Percentiles rank a stretch among this genome's conserved stretches.
phyloP scores from a whole-genome alignment of 176 grass and related monocot genomes.

The Phoenix roebelenii region DNA sequence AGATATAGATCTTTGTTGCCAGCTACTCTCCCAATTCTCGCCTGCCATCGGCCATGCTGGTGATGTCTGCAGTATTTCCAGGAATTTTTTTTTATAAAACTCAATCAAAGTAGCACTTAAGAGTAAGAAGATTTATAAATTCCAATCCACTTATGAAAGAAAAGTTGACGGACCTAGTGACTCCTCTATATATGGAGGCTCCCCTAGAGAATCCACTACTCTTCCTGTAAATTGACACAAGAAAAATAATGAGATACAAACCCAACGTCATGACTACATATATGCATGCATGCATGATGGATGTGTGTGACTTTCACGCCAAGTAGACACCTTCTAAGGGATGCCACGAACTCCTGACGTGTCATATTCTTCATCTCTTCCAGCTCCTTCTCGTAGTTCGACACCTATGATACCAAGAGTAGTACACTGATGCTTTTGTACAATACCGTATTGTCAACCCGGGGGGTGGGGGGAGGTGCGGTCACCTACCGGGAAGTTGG shows the following conservation, averaged over 20 bases:
- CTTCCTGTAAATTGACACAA: constrained; percentile 34
- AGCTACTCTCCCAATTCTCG: constrained; percentile 87
- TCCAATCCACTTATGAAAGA: no score
- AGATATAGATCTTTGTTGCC: constrained; percentile 98
- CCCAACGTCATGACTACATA: neutral
- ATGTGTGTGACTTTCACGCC: constrained; percentile 19
- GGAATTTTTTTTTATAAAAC: no score
- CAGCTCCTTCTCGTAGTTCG: constrained; percentile 76
- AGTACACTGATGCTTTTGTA: no score
- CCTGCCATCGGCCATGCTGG: constrained; percentile 92
- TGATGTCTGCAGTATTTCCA: constrained; percentile 43
- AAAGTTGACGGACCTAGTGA: constrained; percentile 47
- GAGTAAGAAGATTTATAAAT: no score
- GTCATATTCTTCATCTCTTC: constrained; percentile 98
- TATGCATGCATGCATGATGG: constrained; percentile 12
- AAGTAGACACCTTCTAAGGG: constrained; percentile 59
- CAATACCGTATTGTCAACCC: no score
- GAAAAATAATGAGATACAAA: neutral
- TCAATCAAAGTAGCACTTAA: no score
- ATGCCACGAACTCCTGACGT: constrained; percentile 89
- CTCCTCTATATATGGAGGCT: constrained; percentile 93
- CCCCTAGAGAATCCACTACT: constrained; percentile 97
- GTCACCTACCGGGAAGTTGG: constrained; percentile 72
- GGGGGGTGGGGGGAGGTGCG: neutral
- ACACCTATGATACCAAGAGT: constrained; percentile 24